Conservation (phyloP, 2,329 filamentous ascomycete species). For the Shiraia sp. region DNA sequence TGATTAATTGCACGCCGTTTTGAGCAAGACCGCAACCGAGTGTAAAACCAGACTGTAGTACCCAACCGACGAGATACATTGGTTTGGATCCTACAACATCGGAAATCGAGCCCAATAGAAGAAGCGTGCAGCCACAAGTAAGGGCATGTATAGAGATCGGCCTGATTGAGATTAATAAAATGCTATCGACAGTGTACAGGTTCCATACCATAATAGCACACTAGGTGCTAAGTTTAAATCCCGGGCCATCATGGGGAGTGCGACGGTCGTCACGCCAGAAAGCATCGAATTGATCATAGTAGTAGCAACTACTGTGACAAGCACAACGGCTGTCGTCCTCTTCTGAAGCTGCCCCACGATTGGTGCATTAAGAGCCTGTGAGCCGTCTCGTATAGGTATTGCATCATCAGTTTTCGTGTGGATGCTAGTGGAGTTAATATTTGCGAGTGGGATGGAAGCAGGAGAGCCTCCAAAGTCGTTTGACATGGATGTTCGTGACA, state of each 20-base stretch:
- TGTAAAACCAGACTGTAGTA: slow-evolving; percentile 51
- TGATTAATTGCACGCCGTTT: slow-evolving; percentile 48
- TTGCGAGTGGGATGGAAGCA: slow-evolving; percentile 7
- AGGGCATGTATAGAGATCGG: slow-evolving; percentile 46
- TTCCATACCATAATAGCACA: slow-evolving; percentile 33
- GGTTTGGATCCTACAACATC: slow-evolving; percentile 55
- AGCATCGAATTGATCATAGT: slow-evolving; percentile 32
- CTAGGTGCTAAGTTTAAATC: slow-evolving; percentile 28
- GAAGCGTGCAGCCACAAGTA: slow-evolving; percentile 54
- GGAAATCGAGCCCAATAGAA: slow-evolving; percentile 56
- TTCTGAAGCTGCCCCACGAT: slow-evolving; percentile 20
- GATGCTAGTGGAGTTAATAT: slow-evolving; percentile 17
- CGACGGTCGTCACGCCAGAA: slow-evolving; percentile 48
- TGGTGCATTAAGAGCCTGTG: slow-evolving; percentile 14
- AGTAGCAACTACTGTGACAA: slow-evolving; percentile 31
- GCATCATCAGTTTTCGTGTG: slow-evolving; percentile 15
- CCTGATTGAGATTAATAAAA: slow-evolving; percentile 18
- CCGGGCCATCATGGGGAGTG: slow-evolving; percentile 48
- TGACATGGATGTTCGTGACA: slow-evolving; percentile 32
- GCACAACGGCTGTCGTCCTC: slow-evolving; percentile 30
- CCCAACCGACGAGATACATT: slow-evolving; percentile 53
- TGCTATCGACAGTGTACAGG: background rate
- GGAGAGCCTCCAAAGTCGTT: slow-evolving; percentile 28
- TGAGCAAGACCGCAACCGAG: slow-evolving; percentile 49
- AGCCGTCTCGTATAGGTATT: slow-evolving; percentile 9